Percentiles rank a stretch among this genome's conserved stretches.
These are phyloP conservation scores for Fistulifera pelliculosa DNA, from an alignment of 108 stramenopile species.

Conservation along the genomic window DNA sequence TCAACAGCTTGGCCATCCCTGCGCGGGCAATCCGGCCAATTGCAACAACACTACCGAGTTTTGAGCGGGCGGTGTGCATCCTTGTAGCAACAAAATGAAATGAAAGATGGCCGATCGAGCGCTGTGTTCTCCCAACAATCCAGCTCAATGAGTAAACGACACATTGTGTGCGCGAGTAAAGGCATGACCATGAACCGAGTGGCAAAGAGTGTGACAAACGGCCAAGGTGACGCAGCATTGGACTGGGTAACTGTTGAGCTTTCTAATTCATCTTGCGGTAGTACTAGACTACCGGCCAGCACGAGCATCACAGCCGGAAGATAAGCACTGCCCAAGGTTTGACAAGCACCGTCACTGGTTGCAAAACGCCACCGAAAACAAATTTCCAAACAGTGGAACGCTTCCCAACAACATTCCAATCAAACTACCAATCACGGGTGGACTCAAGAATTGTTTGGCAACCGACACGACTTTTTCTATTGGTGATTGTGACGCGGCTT, in stretches of 20 bases:
- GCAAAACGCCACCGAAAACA: constrained; percentile 1
- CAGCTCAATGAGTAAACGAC: too few species aligned
- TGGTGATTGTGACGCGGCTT: neutral
- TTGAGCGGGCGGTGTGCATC: constrained; percentile 42
- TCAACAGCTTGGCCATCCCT: constrained; percentile 34
- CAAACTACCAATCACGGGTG: constrained; percentile 12
- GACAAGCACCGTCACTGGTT: constrained; percentile 7
- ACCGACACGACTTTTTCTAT: neutral
- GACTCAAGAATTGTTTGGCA: constrained; percentile 3
- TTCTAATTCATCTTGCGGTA: neutral
- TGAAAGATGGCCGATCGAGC: constrained; percentile 17
- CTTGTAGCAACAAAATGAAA: constrained; percentile 27
- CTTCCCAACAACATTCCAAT: constrained; percentile 9
- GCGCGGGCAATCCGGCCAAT: constrained; percentile 17
- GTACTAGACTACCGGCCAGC: constrained; percentile 10
- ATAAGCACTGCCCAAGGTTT: constrained; percentile 14
- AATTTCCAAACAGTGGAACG: neutral
- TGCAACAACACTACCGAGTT: constrained; percentile 37
- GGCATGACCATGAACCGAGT: neutral
- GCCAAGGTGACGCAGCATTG: too few species aligned
- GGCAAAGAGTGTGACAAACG: neutral
- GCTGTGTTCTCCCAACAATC: neutral
- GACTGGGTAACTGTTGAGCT: too few species aligned
- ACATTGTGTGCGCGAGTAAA: neutral
- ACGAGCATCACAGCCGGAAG: constrained; percentile 15